Base-by-base conservation (phyloP, 2,329 filamentous ascomycete species). In the Chaetomium strumarium region DNA sequence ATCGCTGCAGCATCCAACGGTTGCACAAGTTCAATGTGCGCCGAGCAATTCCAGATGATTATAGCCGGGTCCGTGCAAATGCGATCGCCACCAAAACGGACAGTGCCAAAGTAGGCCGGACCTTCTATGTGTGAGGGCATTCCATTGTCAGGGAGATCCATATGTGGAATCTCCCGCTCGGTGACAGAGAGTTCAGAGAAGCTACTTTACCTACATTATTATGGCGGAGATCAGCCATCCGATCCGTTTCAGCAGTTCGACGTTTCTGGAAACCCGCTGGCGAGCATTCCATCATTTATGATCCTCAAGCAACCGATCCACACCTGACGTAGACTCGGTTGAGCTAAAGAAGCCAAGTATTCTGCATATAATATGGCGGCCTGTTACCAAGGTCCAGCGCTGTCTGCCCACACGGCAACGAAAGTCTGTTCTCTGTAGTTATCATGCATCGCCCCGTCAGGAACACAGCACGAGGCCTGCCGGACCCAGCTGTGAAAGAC, bases 51-150 rank as follows among this genome's bases (percentile, higher is more conserved):
- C n/a, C 38, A 47, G 16, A 43, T 37, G 13, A 49, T 30, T 51
- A 46, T 46, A 42, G 38, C 46, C 33, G 50, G 34, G 50, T 51
- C 54, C 34, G 43, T 53, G 53, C 50, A 30, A 33, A n/a, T 16
- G 17, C 31, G 13, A 14, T 4, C 11, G 2, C 5, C 34, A 14
- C 12, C 2, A 37, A 5, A 20, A 46, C 49, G 49, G 41, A 45
- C 44, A 48, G 20, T 16, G 39, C 20, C 47, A 33, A 19, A 54
- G 30, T 33, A 34, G 38, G 36, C 29, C 47, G 47, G 43, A 13
- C 46, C 17, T 39, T 34, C 17, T 17, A 16, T 46, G 46, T 3
- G 13, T 4, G n/a, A n/a, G n/a, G n/a, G n/a, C n/a, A n/a, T n/a
- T 4, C 33, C 33, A 34, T 34, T 34, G 10, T 4, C 33, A 34